These are phyloP conservation scores for Raffaelea arxii DNA, from an alignment of 2,329 filamentous ascomycete species.

Conservation along the genomic window DNA sequence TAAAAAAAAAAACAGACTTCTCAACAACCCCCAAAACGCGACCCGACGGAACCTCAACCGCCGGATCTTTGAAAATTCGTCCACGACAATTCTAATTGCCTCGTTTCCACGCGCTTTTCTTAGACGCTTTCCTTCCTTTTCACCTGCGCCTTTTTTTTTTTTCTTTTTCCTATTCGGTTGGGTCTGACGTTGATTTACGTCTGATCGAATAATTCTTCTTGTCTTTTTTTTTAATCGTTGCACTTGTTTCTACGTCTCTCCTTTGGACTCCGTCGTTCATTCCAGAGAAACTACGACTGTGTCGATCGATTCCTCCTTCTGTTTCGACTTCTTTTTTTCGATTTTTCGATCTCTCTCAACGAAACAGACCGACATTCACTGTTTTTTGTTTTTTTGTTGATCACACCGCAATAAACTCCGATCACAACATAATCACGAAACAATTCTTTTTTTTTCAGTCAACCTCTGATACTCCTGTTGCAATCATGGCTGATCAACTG, in stretches of 20 bases:
- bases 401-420: background rate
- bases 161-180: background rate
- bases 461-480: constrained; percentile 8
- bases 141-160: background rate
- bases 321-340: constrained; percentile 1
- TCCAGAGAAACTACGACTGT: constrained; percentile 12
- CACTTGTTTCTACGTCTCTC: constrained; percentile 8
- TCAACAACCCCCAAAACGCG: constrained; percentile 7
- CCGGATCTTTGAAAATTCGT: background rate
- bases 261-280: constrained; percentile 10
- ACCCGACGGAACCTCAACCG: background rate
- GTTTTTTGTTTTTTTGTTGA: background rate
- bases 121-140: background rate
- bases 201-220: background rate
- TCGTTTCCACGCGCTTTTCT: background rate
- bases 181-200: background rate
- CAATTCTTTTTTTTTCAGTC: constrained; percentile 7
- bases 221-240: background rate
- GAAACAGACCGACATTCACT: too few species aligned
- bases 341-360: too few species aligned
- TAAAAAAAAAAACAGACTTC: constrained; percentile 13
- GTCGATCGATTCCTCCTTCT: constrained; percentile 3
- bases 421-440: constrained; percentile 5
- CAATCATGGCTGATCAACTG: constrained; percentile 72
- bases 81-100: constrained; percentile 1